Percentiles rank a stretch among this genome's conserved stretches.
These are phyloP conservation scores for Calonectria pseudoreteaudii DNA, from an alignment of 2,329 filamentous ascomycete genomes.

Conservation along the genomic window DNA sequence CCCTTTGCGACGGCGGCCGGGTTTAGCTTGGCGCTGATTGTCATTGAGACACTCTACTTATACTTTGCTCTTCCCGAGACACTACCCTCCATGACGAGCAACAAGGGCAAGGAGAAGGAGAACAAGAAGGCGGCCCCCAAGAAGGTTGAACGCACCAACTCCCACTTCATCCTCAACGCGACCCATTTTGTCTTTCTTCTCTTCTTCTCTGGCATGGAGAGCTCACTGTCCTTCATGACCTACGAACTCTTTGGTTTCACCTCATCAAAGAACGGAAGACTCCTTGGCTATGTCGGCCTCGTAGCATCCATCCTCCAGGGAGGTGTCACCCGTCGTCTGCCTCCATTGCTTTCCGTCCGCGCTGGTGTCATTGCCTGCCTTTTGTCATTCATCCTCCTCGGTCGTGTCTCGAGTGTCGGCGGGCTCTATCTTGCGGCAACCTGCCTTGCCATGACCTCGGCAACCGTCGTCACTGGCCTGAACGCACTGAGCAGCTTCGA, in stretches of 20 bases:
- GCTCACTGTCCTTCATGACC: conserved; percentile 96
- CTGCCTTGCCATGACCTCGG: conserved; percentile 88
- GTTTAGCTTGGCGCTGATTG: conserved; percentile 85
- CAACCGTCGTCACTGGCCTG: conserved; percentile 92
- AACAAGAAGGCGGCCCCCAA: conserved; percentile 40
- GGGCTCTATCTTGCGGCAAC: conserved; percentile 86
- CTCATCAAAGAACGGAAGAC: conserved; percentile 82
- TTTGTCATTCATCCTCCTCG: conserved; percentile 82
- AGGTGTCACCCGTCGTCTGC: conserved; percentile 86
- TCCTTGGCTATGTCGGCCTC: conserved; percentile 92
- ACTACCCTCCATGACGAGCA: conserved; percentile 68
- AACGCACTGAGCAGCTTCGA: conserved; percentile 95
- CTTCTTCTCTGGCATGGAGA: conserved; percentile 98
- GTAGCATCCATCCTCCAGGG: conserved; percentile 94
- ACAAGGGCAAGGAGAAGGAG: conserved; percentile 36
- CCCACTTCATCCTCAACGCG: conserved; percentile 82
- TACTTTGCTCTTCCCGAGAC: conserved; percentile 91
- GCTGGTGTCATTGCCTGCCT: conserved; percentile 83
- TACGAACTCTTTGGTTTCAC: conserved; percentile 91
- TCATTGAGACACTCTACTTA: conserved; percentile 88
- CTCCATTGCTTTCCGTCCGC: conserved; percentile 83
- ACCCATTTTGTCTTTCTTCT: conserved; percentile 93
- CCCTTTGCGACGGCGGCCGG: conserved; percentile 94
- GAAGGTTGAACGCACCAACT: conserved; percentile 76
- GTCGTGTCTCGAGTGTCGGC: conserved; percentile 73